phyloP scores from a whole-genome alignment of 352 stramenopile genomes.

The Phytophthora sojae region DNA sequence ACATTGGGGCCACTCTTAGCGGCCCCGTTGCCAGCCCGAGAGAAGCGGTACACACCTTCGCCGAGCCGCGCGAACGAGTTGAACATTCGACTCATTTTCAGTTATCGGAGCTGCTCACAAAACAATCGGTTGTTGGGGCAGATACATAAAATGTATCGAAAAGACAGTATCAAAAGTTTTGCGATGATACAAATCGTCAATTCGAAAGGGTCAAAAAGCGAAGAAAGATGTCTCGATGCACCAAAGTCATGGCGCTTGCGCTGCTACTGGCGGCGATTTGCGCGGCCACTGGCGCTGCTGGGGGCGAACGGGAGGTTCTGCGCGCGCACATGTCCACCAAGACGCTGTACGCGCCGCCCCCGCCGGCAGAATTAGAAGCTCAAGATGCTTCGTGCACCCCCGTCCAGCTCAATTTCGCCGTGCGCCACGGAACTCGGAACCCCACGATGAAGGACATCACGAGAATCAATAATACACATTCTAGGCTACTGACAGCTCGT shows the following conservation, averaged over 20 bases:
- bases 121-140: too few relatives aligned
- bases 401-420: conserved; percentile 79
- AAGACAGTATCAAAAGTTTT: conserved; percentile 10
- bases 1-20: conserved; percentile 47
- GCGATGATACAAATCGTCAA: neutral
- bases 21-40: conserved; percentile 2
- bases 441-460: conserved; percentile 84
- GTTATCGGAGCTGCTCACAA: neutral
- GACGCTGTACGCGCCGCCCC: conserved; percentile 60
- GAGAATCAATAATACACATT: conserved; percentile 53
- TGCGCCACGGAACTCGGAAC: conserved; percentile 82
- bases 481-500: conserved; percentile 40
- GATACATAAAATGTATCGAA: conserved; percentile 4
- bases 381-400: conserved; percentile 41
- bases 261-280: conserved; percentile 21
- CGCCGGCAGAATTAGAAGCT: conserved; percentile 13
- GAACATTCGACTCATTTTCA: conserved; percentile 4
- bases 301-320: conserved; percentile 41
- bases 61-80: conserved; percentile 49
- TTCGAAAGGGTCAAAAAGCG: neutral
- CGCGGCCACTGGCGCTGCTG: conserved; percentile 4
- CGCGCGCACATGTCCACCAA: conserved; percentile 82
- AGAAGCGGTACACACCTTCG: conserved; percentile 62
- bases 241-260: conserved; percentile 9
- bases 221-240: conserved; percentile 14